Conservation (phyloP, 2,329 filamentous ascomycete species). For the Neoarthrinium moseri region DNA sequence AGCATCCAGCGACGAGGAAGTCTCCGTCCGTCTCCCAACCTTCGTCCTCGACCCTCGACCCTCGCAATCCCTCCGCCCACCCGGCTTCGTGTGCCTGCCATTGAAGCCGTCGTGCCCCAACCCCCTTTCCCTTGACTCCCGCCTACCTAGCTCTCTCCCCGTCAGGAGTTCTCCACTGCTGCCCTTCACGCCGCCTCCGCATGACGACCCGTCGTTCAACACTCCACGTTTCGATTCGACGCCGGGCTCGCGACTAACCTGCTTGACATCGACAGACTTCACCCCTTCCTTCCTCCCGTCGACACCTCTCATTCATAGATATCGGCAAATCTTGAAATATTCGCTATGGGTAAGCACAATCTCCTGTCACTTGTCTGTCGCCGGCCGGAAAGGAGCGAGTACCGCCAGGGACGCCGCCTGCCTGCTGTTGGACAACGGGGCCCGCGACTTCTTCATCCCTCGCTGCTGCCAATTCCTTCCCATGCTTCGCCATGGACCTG, state of each 20-base stretch:
- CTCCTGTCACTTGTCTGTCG: constrained; percentile 21
- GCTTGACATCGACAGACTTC: constrained; percentile 19
- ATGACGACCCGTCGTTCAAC: constrained; percentile 1
- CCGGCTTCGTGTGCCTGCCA: no score
- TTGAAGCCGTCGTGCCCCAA: not conserved
- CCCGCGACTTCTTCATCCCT: no score
- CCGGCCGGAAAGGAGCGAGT: constrained; percentile 15
- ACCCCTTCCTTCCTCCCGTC: constrained; percentile 20
- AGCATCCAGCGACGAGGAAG: not conserved
- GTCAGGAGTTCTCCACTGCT: constrained; percentile 10
- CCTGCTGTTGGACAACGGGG: no score
- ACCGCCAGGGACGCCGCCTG: constrained; percentile 21
- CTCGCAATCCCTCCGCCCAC: no score
- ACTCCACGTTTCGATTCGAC: constrained; percentile 4
- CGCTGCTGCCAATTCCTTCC: not conserved
- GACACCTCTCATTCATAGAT: constrained; percentile 22
- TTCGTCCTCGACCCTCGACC: constrained; percentile 3
- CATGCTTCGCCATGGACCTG: constrained; percentile 10
- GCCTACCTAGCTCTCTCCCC: not conserved
- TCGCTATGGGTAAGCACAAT: constrained; percentile 47
- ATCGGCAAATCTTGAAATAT: constrained; percentile 27
- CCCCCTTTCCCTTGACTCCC: not conserved
- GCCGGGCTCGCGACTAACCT: constrained; percentile 21
- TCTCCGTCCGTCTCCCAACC: not conserved
- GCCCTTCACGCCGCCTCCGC: constrained; percentile 7